Evolutionary conservation across 139 green algal genomes (phyloP).

Genomic region (Chlorella sp.): DNA sequence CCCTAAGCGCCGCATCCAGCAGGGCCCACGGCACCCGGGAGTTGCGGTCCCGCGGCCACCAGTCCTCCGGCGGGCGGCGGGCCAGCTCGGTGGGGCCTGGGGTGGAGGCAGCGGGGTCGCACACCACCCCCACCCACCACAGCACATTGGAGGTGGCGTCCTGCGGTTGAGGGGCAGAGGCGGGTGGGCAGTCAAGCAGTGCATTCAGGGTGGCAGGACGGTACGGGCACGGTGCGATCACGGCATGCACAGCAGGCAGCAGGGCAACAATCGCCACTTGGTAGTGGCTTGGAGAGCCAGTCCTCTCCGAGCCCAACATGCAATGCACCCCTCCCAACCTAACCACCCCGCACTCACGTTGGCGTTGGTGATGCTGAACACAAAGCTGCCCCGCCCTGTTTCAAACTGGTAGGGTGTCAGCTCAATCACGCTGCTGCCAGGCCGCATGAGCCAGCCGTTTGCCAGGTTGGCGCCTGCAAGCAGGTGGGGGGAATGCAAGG

Average conservation of each 20-base stretch:
- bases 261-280: no score
- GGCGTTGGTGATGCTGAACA: slow-evolving; percentile 14
- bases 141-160: slow-evolving; percentile 27
- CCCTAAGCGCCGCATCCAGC: background rate
- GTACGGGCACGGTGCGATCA: background rate
- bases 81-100: background rate
- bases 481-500: background rate
- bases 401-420: slow-evolving; percentile 28
- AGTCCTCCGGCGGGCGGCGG: background rate
- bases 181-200: background rate
- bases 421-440: slow-evolving; percentile 20
- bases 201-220: no score
- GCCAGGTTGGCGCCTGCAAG: slow-evolving; percentile 28
- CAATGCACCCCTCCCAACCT: no score
- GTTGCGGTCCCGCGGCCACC: slow-evolving; percentile 23
- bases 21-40: slow-evolving; percentile 7
- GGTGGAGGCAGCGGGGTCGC: slow-evolving; percentile 17
- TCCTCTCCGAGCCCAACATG: no score
- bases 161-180: background rate
- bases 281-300: no score
- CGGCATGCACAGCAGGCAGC: background rate
- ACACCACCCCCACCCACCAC: slow-evolving; percentile 20
- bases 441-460: slow-evolving; percentile 28
- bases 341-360: background rate
- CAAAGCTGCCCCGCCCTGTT: background rate